Conservation (phyloP, 2,329 filamentous ascomycete genomes). For the Graphium sp. region DNA sequence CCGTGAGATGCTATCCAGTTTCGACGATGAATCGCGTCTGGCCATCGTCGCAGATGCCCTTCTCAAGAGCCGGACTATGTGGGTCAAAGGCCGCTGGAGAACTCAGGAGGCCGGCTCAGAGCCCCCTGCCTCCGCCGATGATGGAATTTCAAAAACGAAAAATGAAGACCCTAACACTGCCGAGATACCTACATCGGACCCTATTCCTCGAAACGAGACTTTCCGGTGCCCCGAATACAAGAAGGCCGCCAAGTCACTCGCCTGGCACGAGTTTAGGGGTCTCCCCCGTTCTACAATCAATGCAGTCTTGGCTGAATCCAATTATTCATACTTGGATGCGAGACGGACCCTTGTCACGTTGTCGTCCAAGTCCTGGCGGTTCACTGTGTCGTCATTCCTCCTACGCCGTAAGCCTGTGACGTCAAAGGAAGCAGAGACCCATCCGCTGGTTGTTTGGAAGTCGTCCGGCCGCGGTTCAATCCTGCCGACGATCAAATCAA, state of each 20-base stretch:
- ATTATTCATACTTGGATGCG: conserved; percentile 61
- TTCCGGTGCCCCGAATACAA: conserved; percentile 55
- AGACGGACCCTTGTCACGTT: conserved; percentile 52
- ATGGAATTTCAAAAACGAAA: conserved; percentile 8
- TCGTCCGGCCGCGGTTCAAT: conserved; percentile 36
- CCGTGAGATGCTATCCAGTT: conserved; percentile 60
- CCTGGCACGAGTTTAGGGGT: conserved; percentile 61
- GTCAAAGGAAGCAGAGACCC: conserved; percentile 35
- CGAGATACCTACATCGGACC: conserved; percentile 6
- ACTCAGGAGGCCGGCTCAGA: conserved; percentile 16
- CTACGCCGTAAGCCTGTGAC: conserved; percentile 42
- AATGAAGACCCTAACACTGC: conserved; percentile 1
- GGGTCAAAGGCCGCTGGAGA: conserved; percentile 53
- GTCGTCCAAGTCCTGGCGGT: conserved; percentile 61
- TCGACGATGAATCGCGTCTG: conserved; percentile 60
- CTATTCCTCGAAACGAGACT: conserved; percentile 43
- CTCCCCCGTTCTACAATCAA: conserved; percentile 58
- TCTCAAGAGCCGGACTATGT: conserved; percentile 53
- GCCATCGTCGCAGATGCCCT: conserved; percentile 64
- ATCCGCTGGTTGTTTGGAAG: conserved; percentile 47
- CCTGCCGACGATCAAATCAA: conserved; percentile 45
- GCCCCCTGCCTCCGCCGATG: conserved; percentile 11
- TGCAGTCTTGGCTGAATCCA: conserved; percentile 65
- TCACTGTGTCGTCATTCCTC: conserved; percentile 55
- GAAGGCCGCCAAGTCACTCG: conserved; percentile 47